Conservation (phyloP, 352 stramenopile species). For the Phytophthora megakarya region DNA sequence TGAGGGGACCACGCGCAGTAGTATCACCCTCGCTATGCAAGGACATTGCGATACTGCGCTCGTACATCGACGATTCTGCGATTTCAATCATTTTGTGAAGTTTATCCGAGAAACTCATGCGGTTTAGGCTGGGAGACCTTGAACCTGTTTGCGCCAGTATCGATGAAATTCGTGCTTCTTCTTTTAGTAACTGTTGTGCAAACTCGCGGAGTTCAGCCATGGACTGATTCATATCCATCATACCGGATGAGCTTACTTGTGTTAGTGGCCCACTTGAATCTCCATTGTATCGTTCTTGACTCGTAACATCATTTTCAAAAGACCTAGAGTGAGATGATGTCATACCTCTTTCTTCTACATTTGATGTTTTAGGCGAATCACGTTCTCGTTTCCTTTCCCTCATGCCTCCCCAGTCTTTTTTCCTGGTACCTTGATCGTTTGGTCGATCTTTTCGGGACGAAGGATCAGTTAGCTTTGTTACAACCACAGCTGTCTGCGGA, state of each 20-base stretch:
- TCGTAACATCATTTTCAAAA: slow-evolving; percentile 6
- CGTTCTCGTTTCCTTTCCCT: slow-evolving; percentile 19
- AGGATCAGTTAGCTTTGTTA: slow-evolving; percentile 40
- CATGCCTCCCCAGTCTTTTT: slow-evolving; percentile 7
- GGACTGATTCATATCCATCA: slow-evolving; percentile 36
- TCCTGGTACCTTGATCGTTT: slow-evolving; percentile 5
- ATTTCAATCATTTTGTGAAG: slow-evolving; percentile 86
- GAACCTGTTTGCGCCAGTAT: slow-evolving; percentile 50
- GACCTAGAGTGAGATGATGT: slow-evolving; percentile 16
- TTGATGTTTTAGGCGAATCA: slow-evolving; percentile 12
- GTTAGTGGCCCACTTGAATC: neutral
- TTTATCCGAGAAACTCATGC: slow-evolving; percentile 78
- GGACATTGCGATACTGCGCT: slow-evolving; percentile 28
- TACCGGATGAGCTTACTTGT: slow-evolving; percentile 3
- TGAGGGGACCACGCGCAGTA: neutral
- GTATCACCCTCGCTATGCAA: slow-evolving; percentile 1
- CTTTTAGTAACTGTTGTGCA: slow-evolving; percentile 59
- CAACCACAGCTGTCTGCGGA: slow-evolving; percentile 43
- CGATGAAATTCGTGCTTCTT: slow-evolving; percentile 58
- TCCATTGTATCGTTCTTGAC: slow-evolving; percentile 13
- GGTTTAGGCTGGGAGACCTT: slow-evolving; percentile 55
- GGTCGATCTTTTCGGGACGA: slow-evolving; percentile 8
- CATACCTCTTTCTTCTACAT: neutral
- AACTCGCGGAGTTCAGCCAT: slow-evolving; percentile 66
- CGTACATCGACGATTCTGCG: slow-evolving; percentile 69